Percentiles rank a stretch among this genome's conserved stretches.
Conservation (phyloP, 345 rosid genomes). For the Barbarea vulgaris region DNA sequence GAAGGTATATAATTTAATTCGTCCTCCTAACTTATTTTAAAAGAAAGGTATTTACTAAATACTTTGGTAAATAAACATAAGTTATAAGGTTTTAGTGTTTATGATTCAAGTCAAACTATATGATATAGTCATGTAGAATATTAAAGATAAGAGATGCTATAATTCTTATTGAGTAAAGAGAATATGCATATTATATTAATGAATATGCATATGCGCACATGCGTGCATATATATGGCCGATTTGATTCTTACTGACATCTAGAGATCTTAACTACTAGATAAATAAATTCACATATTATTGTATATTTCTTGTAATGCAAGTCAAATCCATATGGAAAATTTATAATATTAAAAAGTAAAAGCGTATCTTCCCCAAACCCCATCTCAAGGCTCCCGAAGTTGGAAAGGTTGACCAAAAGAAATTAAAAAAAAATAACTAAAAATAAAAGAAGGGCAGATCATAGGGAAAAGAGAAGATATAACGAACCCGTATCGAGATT, state of each 20-base stretch:
- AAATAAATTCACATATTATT: not conserved
- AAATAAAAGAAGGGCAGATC: not conserved
- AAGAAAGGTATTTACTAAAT: not conserved
- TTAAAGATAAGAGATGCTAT: conserved; percentile 13
- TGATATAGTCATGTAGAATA: conserved; percentile 9
- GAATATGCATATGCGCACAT: conserved; percentile 43
- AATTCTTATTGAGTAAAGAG: conserved; percentile 11
- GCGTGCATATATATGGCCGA: conserved; percentile 19
- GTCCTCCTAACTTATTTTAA: not conserved
- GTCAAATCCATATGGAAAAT: conserved; percentile 14
- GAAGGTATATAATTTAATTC: not conserved
- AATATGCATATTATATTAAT: conserved; percentile 29
- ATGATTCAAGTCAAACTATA: conserved; percentile 19
- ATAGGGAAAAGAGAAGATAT: not conserved
- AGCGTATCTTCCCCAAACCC: conserved; percentile 12
- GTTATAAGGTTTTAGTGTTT: not conserved
- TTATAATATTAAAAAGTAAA: not conserved
- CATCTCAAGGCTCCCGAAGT: conserved; percentile 27
- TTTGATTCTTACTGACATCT: conserved; percentile 35
- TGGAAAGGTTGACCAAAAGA: conserved; percentile 32
- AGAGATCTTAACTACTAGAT: conserved; percentile 27
- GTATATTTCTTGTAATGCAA: conserved; percentile 33
- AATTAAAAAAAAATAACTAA: not conserved
- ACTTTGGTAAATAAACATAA: not conserved
- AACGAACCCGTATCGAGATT: conserved; percentile 80